Evolutionary conservation across 129 eudicot species (phyloP).

Genomic region (Pulicaria dysenterica): DNA sequence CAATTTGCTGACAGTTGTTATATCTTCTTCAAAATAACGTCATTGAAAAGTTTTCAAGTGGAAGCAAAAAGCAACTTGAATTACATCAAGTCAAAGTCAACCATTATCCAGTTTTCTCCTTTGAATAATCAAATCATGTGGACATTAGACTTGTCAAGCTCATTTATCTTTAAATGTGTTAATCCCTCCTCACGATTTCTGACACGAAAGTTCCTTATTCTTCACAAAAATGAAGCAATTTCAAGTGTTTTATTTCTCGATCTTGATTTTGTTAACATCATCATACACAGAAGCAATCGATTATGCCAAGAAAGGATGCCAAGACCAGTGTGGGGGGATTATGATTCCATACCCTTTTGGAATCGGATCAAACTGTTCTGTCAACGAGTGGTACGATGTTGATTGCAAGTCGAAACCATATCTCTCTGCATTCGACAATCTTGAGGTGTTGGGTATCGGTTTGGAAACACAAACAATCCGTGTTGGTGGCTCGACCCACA

Average conservation of each 20-base stretch:
- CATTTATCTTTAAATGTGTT: no score
- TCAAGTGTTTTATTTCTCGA: not conserved
- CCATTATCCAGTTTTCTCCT: no score
- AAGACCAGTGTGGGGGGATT: slow-evolving; percentile 9
- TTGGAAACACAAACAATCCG: slow-evolving; percentile 8
- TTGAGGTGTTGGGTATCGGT: not conserved
- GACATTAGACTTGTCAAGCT: no score
- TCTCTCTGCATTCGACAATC: slow-evolving; percentile 2
- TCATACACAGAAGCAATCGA: not conserved
- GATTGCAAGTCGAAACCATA: slow-evolving; percentile 28
- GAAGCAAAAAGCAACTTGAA: no score
- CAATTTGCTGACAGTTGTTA: no score
- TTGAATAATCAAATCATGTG: no score
- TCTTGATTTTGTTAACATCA: not conserved
- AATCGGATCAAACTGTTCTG: not conserved
- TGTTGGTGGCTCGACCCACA: not conserved
- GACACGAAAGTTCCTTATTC: no score
- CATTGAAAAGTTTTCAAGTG: no score
- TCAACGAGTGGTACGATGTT: slow-evolving; percentile 32
- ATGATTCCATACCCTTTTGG: slow-evolving; percentile 36
- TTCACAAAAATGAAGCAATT: no score
- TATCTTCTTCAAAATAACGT: no score
- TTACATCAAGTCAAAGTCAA: no score
- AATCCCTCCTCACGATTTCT: no score
- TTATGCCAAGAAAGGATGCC: slow-evolving; percentile 32